phyloP scores from a whole-genome alignment of 2,329 filamentous ascomycete genomes.

The Cladosporium sp. region DNA sequence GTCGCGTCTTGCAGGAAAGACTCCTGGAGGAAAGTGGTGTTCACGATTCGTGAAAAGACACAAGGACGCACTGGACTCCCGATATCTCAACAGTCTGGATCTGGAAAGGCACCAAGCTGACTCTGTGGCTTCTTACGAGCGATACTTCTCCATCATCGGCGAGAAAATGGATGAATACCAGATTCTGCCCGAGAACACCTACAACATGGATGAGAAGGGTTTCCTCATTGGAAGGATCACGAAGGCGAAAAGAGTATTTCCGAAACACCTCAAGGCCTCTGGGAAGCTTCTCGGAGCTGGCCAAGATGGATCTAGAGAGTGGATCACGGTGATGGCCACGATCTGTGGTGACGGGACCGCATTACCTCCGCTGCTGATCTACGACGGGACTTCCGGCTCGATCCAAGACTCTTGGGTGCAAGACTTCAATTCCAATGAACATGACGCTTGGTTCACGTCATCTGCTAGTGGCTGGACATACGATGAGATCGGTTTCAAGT shows the following conservation, averaged over 20 bases:
- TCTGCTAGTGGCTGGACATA: conserved; percentile 43
- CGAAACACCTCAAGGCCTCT: no score
- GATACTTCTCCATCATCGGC: conserved; percentile 10
- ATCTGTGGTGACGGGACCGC: conserved; percentile 19
- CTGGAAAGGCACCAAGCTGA: conserved; percentile 33
- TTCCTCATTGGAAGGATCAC: no score
- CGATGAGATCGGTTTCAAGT: conserved; percentile 57
- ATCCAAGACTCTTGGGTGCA: conserved; percentile 11
- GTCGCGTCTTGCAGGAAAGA: no score
- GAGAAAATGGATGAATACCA: neutral
- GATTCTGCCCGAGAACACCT: conserved; percentile 3
- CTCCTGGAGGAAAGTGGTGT: conserved; percentile 1
- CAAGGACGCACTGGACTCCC: neutral
- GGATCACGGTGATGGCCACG: conserved; percentile 21
- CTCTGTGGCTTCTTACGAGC: conserved; percentile 17
- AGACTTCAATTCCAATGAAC: conserved; percentile 4
- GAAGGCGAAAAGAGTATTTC: no score
- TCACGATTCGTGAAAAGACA: neutral
- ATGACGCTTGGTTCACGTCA: neutral
- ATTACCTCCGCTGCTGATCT: conserved; percentile 20
- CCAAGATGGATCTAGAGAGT: no score
- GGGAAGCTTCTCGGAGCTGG: conserved; percentile 10
- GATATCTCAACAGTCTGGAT: conserved; percentile 28
- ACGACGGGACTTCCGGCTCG: conserved; percentile 9
- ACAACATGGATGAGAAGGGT: no score